Base-by-base conservation (phyloP, 2,329 filamentous ascomycete species). In the Beauveria rudraprayagi region DNA sequence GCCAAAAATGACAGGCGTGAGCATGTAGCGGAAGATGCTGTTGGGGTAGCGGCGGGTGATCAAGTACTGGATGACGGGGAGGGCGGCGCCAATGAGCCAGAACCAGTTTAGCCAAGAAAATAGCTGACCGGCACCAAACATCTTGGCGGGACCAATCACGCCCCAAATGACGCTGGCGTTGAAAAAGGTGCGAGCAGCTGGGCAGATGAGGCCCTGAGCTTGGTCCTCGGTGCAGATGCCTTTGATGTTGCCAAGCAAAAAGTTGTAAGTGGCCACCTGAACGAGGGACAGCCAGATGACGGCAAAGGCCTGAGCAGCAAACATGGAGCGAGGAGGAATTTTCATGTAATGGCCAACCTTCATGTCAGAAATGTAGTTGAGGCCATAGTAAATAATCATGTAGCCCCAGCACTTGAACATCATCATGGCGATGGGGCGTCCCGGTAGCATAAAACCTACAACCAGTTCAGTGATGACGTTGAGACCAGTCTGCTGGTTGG, bases 131-230 rank as follows among this genome's bases (percentile, higher is more conserved):
- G 65, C 65, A 16, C 72, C 71, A 58, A 73, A 73, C 41, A 74
- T 70, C 54, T 67, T 66, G 43, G 61, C 65, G 2, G 73, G 73
- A 1, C 73, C 84, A 60, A 87, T 83, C 19, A 83, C 76, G 61
- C 84, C 84, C 84, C 83, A 85, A 60, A 85, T 80, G 6, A 85
- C 76, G 22, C 80, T 83, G 28, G 80, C 80, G 26, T 82, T 84
- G 73, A 83, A 86, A 68, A 86, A 86, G 0, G 84, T 82, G 26
- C 78, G 78, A 17, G 80, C 80, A 41, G 77, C 76, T 9, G 84
- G 83, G 67, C 83, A 86, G 24, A 74, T 82, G 66, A 84, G 81
- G 56, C 80, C 78, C 66, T 80, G 77, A 1, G 68, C 34, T 64
- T 85, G 81, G 0, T 75, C 43, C 0, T 67, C 60, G 1, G 74